Conservation (phyloP, 106 monocot species). For the Iris macrosiphon region DNA sequence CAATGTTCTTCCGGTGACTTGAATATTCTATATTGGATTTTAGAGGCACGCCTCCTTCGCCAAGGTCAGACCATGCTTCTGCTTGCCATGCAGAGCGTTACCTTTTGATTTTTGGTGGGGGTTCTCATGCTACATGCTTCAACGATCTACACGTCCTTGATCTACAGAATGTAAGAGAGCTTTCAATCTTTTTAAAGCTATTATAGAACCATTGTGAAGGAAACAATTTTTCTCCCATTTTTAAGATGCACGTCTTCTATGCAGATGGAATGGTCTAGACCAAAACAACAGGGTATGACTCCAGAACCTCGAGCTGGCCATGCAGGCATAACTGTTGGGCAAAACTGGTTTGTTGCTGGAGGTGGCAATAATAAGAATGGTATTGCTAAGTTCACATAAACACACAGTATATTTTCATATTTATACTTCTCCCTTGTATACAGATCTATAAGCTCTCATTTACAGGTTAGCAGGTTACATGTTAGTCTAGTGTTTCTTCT, state of each 20-base stretch:
- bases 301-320: conserved; percentile 78
- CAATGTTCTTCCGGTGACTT: background rate
- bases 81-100: conserved; percentile 74
- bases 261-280: conserved; percentile 89
- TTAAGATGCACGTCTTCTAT: conserved; percentile 10
- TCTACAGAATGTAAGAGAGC: conserved; percentile 51
- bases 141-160: conserved; percentile 89
- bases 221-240: too few relatives aligned
- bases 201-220: too few relatives aligned
- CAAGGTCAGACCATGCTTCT: conserved; percentile 83
- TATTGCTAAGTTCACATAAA: conserved; percentile 9
- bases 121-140: conserved; percentile 79
- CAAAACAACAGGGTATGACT: conserved; percentile 56
- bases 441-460: too few relatives aligned
- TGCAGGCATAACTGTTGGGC: conserved; percentile 72
- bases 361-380: conserved; percentile 79
- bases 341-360: conserved; percentile 83
- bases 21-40: conserved; percentile 7
- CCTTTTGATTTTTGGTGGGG: conserved; percentile 84
- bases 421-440: too few relatives aligned
- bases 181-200: conserved; percentile 3
- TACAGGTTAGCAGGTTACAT: too few relatives aligned
- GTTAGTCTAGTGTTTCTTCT: too few relatives aligned
- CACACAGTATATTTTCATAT: too few relatives aligned
- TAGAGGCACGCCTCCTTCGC: conserved; percentile 72